phyloP scores from a whole-genome alignment of 208 protist species.

The Crithidia bombi region DNA sequence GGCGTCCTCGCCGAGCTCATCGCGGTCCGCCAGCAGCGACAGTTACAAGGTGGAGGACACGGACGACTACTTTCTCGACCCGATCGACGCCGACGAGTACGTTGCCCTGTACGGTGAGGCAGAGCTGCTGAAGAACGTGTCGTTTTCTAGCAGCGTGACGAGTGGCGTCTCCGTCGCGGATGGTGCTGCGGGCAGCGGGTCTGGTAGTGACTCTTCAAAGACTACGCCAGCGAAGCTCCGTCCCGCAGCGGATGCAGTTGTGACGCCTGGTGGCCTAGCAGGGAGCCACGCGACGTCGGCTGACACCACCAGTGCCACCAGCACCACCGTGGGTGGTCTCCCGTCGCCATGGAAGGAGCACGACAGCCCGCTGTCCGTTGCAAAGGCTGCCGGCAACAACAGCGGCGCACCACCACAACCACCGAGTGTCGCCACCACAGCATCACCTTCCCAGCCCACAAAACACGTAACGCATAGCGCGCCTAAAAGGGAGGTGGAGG shows the following conservation, averaged over 20 bases:
- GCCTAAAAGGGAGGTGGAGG: neutral
- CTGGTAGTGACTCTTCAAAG: neutral
- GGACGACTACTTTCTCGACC: conserved; percentile 53
- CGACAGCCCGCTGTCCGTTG: neutral
- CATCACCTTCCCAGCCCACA: neutral
- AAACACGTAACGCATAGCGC: neutral
- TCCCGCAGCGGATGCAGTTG: conserved; percentile 6
- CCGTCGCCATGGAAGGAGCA: conserved; percentile 23
- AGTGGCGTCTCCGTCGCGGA: conserved; percentile 34
- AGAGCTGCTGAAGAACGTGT: conserved; percentile 35
- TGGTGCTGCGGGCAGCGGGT: neutral
- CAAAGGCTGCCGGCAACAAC: no score
- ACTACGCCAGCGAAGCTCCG: neutral
- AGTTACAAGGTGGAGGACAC: conserved; percentile 45
- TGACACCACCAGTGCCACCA: neutral
- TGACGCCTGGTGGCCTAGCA: neutral
- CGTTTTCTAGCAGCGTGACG: conserved; percentile 47
- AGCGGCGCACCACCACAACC: no score
- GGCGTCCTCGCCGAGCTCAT: conserved; percentile 15
- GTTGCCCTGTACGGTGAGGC: conserved; percentile 30
- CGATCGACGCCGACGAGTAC: conserved; percentile 47
- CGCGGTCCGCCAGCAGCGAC: conserved; percentile 23
- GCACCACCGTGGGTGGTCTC: neutral
- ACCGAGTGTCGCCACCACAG: no score
- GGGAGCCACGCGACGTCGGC: neutral